phyloP scores from a whole-genome alignment of 345 rosid genomes.

The Eucalyptus pauciflora region DNA sequence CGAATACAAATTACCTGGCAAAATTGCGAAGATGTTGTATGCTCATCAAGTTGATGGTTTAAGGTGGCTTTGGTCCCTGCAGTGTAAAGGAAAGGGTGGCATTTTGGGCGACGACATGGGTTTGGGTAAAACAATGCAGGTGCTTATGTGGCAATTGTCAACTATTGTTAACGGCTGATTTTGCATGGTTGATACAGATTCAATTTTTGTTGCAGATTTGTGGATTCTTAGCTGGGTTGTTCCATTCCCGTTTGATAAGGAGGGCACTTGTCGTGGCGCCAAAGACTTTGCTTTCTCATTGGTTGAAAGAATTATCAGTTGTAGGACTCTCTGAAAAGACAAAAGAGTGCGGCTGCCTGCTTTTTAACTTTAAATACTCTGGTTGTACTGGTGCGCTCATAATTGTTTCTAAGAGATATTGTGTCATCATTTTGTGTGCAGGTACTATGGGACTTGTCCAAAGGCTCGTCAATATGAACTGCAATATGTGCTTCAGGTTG shows the following conservation, averaged over 20 bases:
- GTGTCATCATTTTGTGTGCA: slow-evolving; percentile 5
- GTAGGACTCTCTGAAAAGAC: slow-evolving; percentile 84
- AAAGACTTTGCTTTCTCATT: slow-evolving; percentile 84
- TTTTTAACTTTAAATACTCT: neutral
- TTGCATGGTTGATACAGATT: neutral
- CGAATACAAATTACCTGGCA: slow-evolving; percentile 40
- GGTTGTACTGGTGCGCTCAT: neutral
- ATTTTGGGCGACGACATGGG: slow-evolving; percentile 99
- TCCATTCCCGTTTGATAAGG: slow-evolving; percentile 65
- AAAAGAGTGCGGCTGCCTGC: slow-evolving; percentile 60
- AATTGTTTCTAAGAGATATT: neutral
- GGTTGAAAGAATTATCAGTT: slow-evolving; percentile 83
- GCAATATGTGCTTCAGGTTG: slow-evolving; percentile 77
- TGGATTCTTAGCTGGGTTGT: slow-evolving; percentile 87
- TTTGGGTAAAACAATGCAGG: slow-evolving; percentile 99
- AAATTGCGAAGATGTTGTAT: slow-evolving; percentile 58
- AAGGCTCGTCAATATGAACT: slow-evolving; percentile 88
- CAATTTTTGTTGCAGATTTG: slow-evolving; percentile 51
- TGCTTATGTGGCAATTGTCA: slow-evolving; percentile 1
- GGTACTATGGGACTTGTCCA: slow-evolving; percentile 66
- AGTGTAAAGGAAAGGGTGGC: slow-evolving; percentile 87
- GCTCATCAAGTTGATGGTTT: slow-evolving; percentile 87
- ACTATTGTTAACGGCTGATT: neutral
- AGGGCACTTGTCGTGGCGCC: slow-evolving; percentile 89
- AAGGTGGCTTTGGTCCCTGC: slow-evolving; percentile 95